Base-by-base conservation (phyloP, 1,139 yeast genomes). In the Hanseniaspora sp. region DNA sequence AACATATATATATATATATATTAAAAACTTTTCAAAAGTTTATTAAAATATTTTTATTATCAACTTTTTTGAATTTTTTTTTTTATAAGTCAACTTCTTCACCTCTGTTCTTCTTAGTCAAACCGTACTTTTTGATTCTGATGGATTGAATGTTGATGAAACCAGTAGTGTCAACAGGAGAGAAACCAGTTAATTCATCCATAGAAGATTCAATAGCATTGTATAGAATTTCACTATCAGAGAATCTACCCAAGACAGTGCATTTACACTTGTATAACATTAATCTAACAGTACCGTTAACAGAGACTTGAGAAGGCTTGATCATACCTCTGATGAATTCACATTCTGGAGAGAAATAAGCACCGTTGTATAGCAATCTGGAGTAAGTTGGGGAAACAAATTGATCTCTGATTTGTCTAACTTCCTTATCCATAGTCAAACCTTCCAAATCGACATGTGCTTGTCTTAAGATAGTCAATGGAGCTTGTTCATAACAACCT, bases 401-500 rank as follows among this genome's bases (percentile, higher is more conserved):
- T 64, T 81, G 84, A 72, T 92, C 98, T 78, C 98, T 87, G 70
- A 92, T 76, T 59, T 94, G 90, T 72, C 98, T 86, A 61, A 92
- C 97, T 74, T 92, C 98, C 74, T 96, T 85, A 74, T 92, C 98
- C 67, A 92, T 76, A 47, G 95, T 92, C 66, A 92, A 81, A 66
- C 98, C 98, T 76, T 92, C 98, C 66, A 92, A 76, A 70, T 92
- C 98, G 69, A 92, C 80, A 73, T 92, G 98, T 54, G 97, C 86
- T 55, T 80, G 73, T 80, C 98, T 86, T 73, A 92, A 82, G 61
- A 92, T 72, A 60, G 98, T 90, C 67, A 92, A 81, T 70, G 97
- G 98, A 63, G 98, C 98, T 61, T 97, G 95, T 75, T 92, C 98
- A 75, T 92, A 92, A 77, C 98, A 92, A 57, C 98, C 98, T 78